Evolutionary conservation across 257 asterid species (phyloP), one percentile per base, ranked within the genome.

Genomic region (Asclepias syriaca): DNA sequence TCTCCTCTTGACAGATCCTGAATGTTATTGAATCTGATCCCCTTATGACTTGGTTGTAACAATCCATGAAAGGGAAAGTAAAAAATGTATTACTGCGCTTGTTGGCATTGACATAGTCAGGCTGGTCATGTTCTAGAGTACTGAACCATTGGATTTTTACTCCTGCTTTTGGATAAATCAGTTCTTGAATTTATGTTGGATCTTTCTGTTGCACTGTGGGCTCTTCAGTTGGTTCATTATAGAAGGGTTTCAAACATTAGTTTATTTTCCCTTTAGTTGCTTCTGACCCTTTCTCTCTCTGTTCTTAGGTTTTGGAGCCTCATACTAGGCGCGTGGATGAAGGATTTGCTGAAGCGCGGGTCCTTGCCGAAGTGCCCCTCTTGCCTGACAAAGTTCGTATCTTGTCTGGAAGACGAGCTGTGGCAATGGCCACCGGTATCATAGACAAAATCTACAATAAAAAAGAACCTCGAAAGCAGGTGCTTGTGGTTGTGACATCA

Each of bases 341-440:
- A 84, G 96, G 98, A 56, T 95, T 92, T 79, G 87, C 85, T 66
- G 98, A 92, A 79, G 95, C 99, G 27, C 96, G 96, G 65, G 77
- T 95, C 51, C 94, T 95, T 55, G 81, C 88, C 1, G 92, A 88
- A 80, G 87, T 86, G 65, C 83, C 98, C 71, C 96, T 95, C 81
- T 78, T 95, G 82, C 99, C 99, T 27, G 99, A 92, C 78, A 92
- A 92, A 72, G 81, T 85, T 70, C 97, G 99, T 43, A 84, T 95
- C 69, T 84, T 93, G 66, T 83, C 98, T 12, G 98, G 99, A 66
- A 88, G 98, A 80, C 94, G 96, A 60, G 97, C 97, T 34, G 96
- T 92, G 76, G 98, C 98, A 51, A 92, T 95, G 97, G 99, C 96
- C 49, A 82, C 99, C 14, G 99, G 99, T 65, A 77, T 87, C 74